phyloP scores from a whole-genome alignment of 306 rosid genomes.

The Fragaria iinumae region DNA sequence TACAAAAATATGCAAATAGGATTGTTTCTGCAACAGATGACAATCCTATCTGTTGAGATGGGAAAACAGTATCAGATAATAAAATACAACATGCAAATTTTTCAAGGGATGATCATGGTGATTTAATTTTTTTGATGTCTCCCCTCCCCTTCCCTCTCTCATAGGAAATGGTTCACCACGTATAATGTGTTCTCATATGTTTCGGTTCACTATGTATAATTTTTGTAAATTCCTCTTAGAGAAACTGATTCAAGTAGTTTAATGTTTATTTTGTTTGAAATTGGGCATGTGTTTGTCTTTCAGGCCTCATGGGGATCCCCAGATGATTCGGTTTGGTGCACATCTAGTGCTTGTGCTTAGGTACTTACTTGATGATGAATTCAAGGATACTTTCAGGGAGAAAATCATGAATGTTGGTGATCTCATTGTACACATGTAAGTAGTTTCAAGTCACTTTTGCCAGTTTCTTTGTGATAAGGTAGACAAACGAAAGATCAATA shows the following conservation, averaged over 20 bases:
- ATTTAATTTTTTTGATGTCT: neutral
- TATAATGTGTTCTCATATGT: neutral
- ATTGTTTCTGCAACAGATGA: neutral
- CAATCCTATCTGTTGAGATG: neutral
- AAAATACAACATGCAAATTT: conserved; percentile 7
- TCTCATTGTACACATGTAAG: conserved; percentile 93
- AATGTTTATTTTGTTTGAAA: conserved; percentile 26
- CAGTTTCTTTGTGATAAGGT: conserved; percentile 12
- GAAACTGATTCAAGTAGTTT: neutral
- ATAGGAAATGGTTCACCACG: neutral
- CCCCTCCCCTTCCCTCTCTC: no score
- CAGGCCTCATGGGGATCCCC: conserved; percentile 96
- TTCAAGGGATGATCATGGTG: neutral
- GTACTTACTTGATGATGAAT: conserved; percentile 72
- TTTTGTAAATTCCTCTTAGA: neutral
- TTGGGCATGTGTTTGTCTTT: conserved; percentile 25
- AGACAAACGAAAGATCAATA: neutral
- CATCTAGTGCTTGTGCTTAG: conserved; percentile 95
- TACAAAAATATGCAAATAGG: neutral
- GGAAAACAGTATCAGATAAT: neutral
- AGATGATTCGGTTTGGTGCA: conserved; percentile 97
- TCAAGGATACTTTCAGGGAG: conserved; percentile 71
- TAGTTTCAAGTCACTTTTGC: conserved; percentile 31
- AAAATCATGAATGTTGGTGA: conserved; percentile 84
- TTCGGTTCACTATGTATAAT: no score